Conservation (phyloP, 805 yeast species). For the Metschnikowia sp. region DNA sequence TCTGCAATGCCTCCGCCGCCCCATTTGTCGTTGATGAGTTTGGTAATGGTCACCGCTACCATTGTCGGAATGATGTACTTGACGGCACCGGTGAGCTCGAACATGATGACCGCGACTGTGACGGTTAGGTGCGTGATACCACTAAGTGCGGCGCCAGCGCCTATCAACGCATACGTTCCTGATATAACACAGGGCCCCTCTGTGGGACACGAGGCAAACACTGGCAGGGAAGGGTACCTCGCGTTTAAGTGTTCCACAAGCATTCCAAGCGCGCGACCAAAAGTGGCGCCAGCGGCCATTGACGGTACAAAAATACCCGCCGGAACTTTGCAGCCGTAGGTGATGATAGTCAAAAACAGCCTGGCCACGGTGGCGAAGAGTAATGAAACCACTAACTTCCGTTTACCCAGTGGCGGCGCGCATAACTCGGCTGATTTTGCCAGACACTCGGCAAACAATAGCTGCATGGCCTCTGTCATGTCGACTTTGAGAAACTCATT, state of each 20-base stretch:
- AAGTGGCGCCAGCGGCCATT: constrained; percentile 94
- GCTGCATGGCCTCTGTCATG: constrained; percentile 95
- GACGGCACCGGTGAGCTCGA: constrained; percentile 93
- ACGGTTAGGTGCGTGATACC: constrained; percentile 93
- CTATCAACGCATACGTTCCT: constrained; percentile 92
- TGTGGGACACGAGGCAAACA: constrained; percentile 32
- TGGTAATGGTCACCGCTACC: constrained; percentile 91
- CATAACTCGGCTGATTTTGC: constrained; percentile 42
- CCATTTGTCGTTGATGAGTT: constrained; percentile 69
- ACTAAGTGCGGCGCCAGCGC: constrained; percentile 92
- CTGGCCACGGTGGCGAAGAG: constrained; percentile 70
- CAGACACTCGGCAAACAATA: constrained; percentile 80
- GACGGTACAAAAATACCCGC: constrained; percentile 98
- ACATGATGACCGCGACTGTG: constrained; percentile 92
- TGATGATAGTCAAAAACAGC: constrained; percentile 67
- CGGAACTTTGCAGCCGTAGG: constrained; percentile 92
- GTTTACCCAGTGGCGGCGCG: constrained; percentile 23
- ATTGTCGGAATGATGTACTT: constrained; percentile 90
- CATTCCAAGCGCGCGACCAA: constrained; percentile 85
- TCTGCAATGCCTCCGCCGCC: constrained; percentile 92
- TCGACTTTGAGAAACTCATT: constrained; percentile 78
- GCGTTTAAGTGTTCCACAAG: constrained; percentile 48
- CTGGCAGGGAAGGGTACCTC: constrained; percentile 31
- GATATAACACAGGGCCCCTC: constrained; percentile 69
- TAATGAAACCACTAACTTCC: constrained; percentile 49